Percentiles rank a stretch among this genome's conserved stretches.
phyloP scores from a whole-genome alignment of 768 basidiomycete species.

The Neoboletus magnificus region DNA sequence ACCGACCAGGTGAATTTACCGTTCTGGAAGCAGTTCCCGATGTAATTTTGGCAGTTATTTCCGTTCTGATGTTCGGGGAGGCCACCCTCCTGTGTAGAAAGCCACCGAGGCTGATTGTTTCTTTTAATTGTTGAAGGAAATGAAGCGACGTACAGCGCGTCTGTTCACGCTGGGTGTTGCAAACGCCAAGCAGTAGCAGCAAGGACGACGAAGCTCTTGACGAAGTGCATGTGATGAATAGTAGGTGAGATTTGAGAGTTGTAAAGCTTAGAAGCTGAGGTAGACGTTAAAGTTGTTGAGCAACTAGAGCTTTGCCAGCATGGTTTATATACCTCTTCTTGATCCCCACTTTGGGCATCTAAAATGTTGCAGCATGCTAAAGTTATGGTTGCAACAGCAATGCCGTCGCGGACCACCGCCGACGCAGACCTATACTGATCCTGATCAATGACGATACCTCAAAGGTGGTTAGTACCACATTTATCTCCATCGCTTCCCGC shows the following conservation, averaged over 20 bases:
- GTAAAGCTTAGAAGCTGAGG: not conserved
- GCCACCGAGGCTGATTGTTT: not conserved
- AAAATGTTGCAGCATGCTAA: not conserved
- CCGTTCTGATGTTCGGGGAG: not conserved
- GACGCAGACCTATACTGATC: too few relatives aligned
- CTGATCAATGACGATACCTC: not conserved
- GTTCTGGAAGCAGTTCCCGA: not conserved
- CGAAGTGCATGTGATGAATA: not conserved
- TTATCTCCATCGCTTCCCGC: not conserved
- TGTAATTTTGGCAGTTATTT: not conserved
- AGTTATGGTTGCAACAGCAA: too few relatives aligned
- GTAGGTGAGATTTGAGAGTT: not conserved
- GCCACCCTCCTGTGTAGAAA: not conserved
- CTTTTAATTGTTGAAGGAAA: too few relatives aligned
- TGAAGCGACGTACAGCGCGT: not conserved
- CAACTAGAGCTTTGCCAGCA: not conserved
- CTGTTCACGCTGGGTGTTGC: not conserved
- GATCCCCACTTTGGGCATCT: not conserved
- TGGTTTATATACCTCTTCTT: not conserved
- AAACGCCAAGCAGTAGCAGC: not conserved
- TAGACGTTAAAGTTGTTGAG: not conserved
- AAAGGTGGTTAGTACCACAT: not conserved
- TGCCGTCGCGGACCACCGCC: not conserved
- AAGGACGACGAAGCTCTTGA: not conserved
- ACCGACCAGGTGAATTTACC: not conserved